Evolutionary conservation across 495 filamentous ascomycete genomes (phyloP), one percentile per base, ranked within the genome.

Genomic region (Geopyxis carbonaria): DNA sequence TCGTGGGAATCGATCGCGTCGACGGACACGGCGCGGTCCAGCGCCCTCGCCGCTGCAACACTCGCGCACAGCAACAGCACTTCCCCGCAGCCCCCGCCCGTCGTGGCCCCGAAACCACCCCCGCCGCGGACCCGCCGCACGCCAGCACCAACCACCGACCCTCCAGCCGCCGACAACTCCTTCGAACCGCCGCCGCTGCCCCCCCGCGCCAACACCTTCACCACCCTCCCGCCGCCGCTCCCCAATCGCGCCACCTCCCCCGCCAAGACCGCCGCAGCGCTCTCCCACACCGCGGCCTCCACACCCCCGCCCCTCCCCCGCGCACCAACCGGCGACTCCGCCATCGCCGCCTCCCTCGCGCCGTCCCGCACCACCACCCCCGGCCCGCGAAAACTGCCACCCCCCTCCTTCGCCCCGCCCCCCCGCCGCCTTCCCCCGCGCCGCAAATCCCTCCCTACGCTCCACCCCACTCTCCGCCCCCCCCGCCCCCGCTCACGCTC

Each of bases 341-440:
- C 93, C 46, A 68, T 89, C 28, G 89, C 84, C 16, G 80, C 83
- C 34, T 81, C 78, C 39, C 63, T 89, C 3, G 87, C 84, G 28
- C 78, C 84, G 4, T 70, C 78, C 2, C 69, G 74, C 3, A 68
- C 69, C 20, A 54, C 59, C 9, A 75, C 78, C 2, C 70, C 68
- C 59, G 14, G 60, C 58, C 3, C 59, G 29, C 33, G 50, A 36
- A 43, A 43, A 30, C 51, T 46, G 27, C 50, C 46, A 11, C 37
- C 25, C 5, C 47, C 47, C 18, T 49, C 48, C 23, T 41, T 44
- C 29, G 51, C 38, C 15, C 51, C 33, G 7, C 48, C 38, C n/a
- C 43, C 44, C 22, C 50, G 54, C 5, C n/a, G n/a, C 15, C 51
- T 31, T 9, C 48, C 38, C n/a, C 43, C 44, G 21, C 50, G 54